Evolutionary conservation across 1,139 yeast genomes (phyloP).

Genomic region (Yamadazyma friedrichii): DNA sequence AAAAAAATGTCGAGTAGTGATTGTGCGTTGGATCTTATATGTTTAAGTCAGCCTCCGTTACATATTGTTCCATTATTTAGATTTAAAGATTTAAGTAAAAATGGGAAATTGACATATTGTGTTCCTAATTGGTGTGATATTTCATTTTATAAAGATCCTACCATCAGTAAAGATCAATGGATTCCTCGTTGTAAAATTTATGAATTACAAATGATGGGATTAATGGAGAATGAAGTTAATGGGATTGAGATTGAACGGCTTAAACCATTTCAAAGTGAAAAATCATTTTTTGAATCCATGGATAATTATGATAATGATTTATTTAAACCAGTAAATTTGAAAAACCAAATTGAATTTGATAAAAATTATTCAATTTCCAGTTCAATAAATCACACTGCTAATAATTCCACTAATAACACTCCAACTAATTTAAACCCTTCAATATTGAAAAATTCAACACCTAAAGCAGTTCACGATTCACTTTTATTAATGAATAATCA

Average conservation of each 20-base stretch:
- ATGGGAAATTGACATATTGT: conserved; percentile 63
- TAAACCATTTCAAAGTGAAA: conserved; percentile 24
- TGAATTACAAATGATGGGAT: conserved; percentile 97
- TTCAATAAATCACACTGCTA: neutral
- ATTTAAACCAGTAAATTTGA: conserved; percentile 31
- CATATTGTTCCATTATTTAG: conserved; percentile 90
- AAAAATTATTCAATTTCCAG: conserved; percentile 6
- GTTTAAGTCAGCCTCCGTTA: conserved; percentile 86
- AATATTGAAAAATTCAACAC: conserved; percentile 7
- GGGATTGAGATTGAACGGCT: conserved; percentile 62
- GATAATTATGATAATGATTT: conserved; percentile 56
- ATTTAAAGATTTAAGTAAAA: conserved; percentile 38
- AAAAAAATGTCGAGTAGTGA: conserved; percentile 74
- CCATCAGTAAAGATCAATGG: conserved; percentile 64
- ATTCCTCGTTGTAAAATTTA: conserved; percentile 90
- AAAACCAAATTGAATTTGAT: conserved; percentile 6
- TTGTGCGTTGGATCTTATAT: conserved; percentile 82
- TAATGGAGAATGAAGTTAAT: conserved; percentile 84
- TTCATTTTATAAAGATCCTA: conserved; percentile 71
- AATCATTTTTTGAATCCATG: conserved; percentile 51
- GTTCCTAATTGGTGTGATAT: conserved; percentile 95
- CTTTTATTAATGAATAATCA: conserved; percentile 12
- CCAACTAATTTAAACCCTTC: neutral
- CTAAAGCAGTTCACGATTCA: conserved; percentile 14
- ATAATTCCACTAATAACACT: neutral